A percentile compares a stretch with the other conserved stretches of the same genome.
Evolutionary conservation across 306 rosid species (phyloP).

Genomic region (Rubus parviflorus): DNA sequence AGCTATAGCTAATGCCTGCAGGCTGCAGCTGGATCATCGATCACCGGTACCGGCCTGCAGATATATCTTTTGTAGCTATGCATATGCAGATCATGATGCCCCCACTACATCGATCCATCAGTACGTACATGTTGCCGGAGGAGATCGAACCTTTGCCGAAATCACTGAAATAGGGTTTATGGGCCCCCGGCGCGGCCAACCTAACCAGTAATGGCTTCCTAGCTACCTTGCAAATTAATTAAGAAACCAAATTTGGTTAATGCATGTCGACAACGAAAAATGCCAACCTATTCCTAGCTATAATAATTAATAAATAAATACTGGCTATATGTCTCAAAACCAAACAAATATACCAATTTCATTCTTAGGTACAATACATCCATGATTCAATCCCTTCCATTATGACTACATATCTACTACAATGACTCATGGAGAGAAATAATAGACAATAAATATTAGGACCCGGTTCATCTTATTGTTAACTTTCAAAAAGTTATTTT

Average conservation of each 20-base stretch:
- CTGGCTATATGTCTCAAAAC: not conserved
- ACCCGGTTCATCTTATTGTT: no score
- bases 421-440: not conserved
- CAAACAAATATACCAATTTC: not conserved
- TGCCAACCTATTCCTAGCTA: not conserved
- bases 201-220: not conserved
- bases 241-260: not conserved
- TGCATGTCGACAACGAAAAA: not conserved
- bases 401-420: not conserved
- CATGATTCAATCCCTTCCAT: not conserved
- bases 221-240: not conserved
- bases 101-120: not conserved
- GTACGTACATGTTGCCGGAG: not conserved
- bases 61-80: not conserved
- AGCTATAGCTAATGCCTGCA: no score
- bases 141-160: slow-evolving; percentile 10
- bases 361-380: not conserved
- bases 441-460: no score
- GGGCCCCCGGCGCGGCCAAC: not conserved
- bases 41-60: no score
- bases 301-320: not conserved
- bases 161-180: not conserved
- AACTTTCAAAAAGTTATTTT: no score
- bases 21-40: no score
- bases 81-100: not conserved